Base-by-base conservation (phyloP, 768 basidiomycete species). In the Mycena polygramma region DNA sequence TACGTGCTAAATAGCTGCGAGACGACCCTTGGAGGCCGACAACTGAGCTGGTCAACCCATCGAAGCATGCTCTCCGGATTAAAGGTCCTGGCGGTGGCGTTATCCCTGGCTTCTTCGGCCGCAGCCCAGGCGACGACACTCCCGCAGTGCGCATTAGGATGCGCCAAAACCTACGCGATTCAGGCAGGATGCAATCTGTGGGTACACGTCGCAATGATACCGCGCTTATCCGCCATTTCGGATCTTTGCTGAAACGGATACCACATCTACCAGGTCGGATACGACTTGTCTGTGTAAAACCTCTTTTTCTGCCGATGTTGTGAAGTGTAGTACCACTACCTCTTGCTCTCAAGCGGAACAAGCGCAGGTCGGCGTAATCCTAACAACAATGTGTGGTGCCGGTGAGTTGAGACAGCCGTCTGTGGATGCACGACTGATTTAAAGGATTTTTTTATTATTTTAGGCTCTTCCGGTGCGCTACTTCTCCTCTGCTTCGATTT, bases 71-170 rank as follows among this genome's bases (percentile, higher is more conserved):
- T n/a, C n/a, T n/a, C n/a, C n/a, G n/a, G n/a, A n/a, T n/a, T n/a
- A n/a, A n/a, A n/a, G n/a, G n/a, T n/a, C n/a, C n/a, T n/a, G n/a
- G n/a, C n/a, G n/a, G 19, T 36, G 17, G 19, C 53, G 3, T 35
- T 54, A 54, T 19, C 36, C 3, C 30, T 54, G 7, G 30, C 24
- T 2, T 35, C 2, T 15, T 54, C 35, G 1, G 53, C 35, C 15
- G 30, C 53, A 35, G 30, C 45, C n/a, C 69, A 71, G 22, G 70
- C 60, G 2, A 54, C 70, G 2, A 61, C 59, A 15, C 53, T 71
- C n/a, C 70, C 70, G 13, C 59, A 62, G 26, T 71, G 70, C 26
- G 70, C 65, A 1, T 2, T 52, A 7, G 70, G 70, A 3, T 71
- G 70, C 46, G 70, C 70, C 14, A 22, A 37, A 7, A 4, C 36